Evolutionary conservation across 768 basidiomycete genomes (phyloP).

Genomic region (Agaricus blazei): DNA sequence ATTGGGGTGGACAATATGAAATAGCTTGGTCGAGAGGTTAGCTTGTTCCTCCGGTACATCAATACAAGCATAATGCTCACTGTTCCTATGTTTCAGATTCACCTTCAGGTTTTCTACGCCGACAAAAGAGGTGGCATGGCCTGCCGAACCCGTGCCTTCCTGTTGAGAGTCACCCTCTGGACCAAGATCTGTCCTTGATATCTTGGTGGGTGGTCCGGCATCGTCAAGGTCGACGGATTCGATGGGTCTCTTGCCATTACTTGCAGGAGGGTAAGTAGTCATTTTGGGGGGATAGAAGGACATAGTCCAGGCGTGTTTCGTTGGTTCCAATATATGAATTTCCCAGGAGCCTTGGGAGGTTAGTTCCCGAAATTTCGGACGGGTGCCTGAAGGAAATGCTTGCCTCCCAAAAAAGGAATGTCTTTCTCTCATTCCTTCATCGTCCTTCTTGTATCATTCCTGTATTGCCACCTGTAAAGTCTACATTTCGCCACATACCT

Average conservation of each 20-base stretch:
- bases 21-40: background rate
- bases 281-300: background rate
- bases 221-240: background rate
- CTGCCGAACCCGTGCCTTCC: background rate
- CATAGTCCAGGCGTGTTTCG: no score
- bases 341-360: no score
- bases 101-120: background rate
- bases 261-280: background rate
- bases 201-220: background rate
- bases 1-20: background rate
- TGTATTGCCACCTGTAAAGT: background rate
- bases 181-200: background rate
- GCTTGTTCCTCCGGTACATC: background rate
- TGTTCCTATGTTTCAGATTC: background rate
- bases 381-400: no score
- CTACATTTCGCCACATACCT: background rate
- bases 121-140: background rate
- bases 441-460: background rate
- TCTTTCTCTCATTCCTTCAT: background rate
- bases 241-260: slow-evolving; percentile 1
- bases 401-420: no score
- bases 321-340: no score
- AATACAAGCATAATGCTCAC: background rate
- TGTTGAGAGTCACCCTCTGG: background rate
- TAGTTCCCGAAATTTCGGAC: no score